A percentile compares a stretch with the other conserved stretches of the same genome.
phyloP scores from a whole-genome alignment of 345 rosid genomes.

The Adansonia digitata region DNA sequence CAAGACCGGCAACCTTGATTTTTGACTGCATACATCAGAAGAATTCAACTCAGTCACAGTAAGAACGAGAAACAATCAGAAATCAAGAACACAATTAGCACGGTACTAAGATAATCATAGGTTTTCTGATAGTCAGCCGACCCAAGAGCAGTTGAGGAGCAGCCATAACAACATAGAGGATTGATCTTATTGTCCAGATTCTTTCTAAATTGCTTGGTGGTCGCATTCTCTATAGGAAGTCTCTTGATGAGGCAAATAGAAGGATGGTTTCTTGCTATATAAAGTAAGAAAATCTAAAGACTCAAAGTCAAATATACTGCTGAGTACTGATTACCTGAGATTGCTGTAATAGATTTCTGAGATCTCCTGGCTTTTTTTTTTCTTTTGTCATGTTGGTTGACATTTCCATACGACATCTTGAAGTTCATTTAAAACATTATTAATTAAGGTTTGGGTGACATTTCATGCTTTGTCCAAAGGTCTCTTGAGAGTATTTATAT shows the following conservation, averaged over 20 bases:
- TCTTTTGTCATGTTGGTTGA: background rate
- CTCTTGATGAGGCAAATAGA: background rate
- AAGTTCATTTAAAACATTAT: background rate
- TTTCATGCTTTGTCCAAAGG: background rate
- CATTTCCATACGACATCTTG: background rate
- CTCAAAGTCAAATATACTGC: background rate
- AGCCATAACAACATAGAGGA: background rate
- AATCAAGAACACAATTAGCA: background rate
- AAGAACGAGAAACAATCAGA: background rate
- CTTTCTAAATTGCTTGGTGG: background rate
- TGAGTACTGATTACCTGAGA: background rate
- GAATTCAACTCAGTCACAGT: background rate
- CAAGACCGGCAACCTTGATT: slow-evolving; percentile 60
- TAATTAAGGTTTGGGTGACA: background rate
- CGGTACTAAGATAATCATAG: too few species aligned
- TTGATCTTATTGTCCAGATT: background rate
- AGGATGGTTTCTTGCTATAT: background rate
- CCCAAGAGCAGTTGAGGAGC: background rate
- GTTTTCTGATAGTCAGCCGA: background rate
- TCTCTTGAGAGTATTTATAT: background rate
- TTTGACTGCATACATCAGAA: slow-evolving; percentile 30
- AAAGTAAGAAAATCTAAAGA: background rate
- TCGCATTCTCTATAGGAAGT: background rate
- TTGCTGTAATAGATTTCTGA: background rate
- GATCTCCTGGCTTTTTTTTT: background rate